These are phyloP conservation scores for Mortierella sp. DNA, from an alignment of 371 early-diverging fungal genomes.

Conservation along the genomic window DNA sequence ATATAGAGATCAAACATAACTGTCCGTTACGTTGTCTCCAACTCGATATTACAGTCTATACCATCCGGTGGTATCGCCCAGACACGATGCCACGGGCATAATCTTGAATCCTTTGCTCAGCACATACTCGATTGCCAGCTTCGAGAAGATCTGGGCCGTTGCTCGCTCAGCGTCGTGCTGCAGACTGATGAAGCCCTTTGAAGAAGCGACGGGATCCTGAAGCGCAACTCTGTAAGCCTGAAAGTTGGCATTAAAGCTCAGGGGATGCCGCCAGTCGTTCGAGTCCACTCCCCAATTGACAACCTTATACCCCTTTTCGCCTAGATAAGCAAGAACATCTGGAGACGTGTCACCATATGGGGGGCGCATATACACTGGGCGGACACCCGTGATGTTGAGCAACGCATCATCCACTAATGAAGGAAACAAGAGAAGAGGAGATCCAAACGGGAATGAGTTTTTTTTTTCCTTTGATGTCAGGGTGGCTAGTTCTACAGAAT, in stretches of 20 bases:
- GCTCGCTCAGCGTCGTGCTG: conserved; percentile 30
- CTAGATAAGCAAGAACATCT: conserved; percentile 56
- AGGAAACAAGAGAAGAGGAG: not conserved
- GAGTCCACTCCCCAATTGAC: conserved; percentile 52
- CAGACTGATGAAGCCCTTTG: conserved; percentile 14
- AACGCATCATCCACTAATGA: conserved; percentile 15
- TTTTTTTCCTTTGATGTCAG: no score
- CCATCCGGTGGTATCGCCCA: conserved; percentile 24
- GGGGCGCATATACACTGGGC: conserved; percentile 60
- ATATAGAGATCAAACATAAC: no score
- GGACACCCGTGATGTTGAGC: conserved; percentile 56
- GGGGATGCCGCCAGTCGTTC: conserved; percentile 44
- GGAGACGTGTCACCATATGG: conserved; percentile 73
- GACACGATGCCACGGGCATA: conserved; percentile 22
- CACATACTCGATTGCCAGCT: conserved; percentile 20
- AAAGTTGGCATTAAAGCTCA: conserved; percentile 2
- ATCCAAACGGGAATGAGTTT: no score
- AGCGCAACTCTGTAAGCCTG: conserved; percentile 10
- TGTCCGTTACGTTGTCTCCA: not conserved
- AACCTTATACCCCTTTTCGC: conserved; percentile 54
- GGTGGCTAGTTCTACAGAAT: no score
- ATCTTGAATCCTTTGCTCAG: conserved; percentile 21
- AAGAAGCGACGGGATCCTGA: conserved; percentile 8
- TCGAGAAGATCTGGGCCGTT: conserved; percentile 12
- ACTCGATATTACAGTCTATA: conserved; percentile 11